Base-by-base conservation (phyloP, 768 basidiomycete genomes). In the Suillus spraguei region DNA sequence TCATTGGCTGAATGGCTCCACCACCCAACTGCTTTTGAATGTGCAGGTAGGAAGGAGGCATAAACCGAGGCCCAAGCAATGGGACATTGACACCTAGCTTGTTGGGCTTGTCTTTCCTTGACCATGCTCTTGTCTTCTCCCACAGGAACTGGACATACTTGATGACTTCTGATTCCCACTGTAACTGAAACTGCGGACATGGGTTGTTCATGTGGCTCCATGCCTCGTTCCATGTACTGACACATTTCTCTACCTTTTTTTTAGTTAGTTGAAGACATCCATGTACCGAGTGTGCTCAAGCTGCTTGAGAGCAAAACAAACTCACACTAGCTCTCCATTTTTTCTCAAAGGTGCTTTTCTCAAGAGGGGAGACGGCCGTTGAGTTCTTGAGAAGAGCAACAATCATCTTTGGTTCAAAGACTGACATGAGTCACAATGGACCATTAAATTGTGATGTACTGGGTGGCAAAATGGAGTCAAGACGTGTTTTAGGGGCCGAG, bases 121-220 rank as follows among this genome's bases (percentile, higher is more conserved):
- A 61, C n/a, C 55, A 7, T 4, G 47, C 35, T 33, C 59, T 41
- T 10, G 65, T 66, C 13, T 39, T 32, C 33, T 60, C 58, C 42
- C 63, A 60, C 24, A 73, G 28, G 36, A 63, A 65, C 42, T 62
- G 56, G 42, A 60, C 24, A 2, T 73, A 72, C 49, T 67, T 65
- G 9, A 70, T 66, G 16, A 73, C 54, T 17, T 68, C 28, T 4
- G 69, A 66, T 24, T 63, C 72, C 65, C 66, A 71, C 52, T 66
- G 59, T 20, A 71, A 66, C 61, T 73, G 72, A 9, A 59, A 42
- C n/a, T 39, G 17, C 3, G 41, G 60, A 7, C 49, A 9, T 20
- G 60, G 56, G 35, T 38, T 49, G 13, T 60, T 44, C 35, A 52
- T 61, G 62, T 62, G 17, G 38, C 33, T 32, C 10, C 5, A 3